Percentiles rank a stretch among this genome's conserved stretches.
Evolutionary conservation across 2,329 filamentous ascomycete species (phyloP).

Genomic region (Pyricularia grisea): DNA sequence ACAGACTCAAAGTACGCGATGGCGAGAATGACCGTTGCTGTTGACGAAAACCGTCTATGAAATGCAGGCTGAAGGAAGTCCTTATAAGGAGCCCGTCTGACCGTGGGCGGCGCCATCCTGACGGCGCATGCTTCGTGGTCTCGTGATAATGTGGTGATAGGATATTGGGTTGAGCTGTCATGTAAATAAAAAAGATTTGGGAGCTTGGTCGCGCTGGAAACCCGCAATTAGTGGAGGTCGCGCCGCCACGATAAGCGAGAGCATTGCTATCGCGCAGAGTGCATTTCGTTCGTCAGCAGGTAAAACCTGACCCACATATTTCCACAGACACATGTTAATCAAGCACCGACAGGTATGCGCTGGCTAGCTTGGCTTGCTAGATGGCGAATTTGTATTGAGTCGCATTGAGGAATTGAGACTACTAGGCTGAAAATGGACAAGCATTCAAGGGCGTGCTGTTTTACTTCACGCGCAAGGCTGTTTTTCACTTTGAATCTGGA

Average conservation of each 20-base stretch:
- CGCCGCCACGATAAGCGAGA: neutral
- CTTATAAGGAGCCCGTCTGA: constrained; percentile 60
- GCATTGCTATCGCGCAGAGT: neutral
- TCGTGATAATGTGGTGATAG: neutral
- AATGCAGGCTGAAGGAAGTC: constrained; percentile 85
- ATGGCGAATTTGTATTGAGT: no score
- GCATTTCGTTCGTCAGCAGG: neutral
- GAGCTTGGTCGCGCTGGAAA: constrained; percentile 4
- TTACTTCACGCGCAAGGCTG: no score
- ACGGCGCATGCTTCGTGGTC: constrained; percentile 26
- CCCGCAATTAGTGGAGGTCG: neutral
- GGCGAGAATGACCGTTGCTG: constrained; percentile 57
- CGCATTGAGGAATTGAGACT: no score
- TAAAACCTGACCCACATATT: neutral
- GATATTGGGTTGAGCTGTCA: neutral
- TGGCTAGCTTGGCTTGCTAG: neutral
- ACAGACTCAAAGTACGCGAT: constrained; percentile 68
- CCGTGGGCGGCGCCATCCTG: constrained; percentile 41
- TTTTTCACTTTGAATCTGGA: no score
- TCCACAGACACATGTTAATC: neutral
- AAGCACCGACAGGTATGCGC: neutral
- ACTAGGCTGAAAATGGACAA: no score
- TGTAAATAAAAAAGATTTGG: constrained; percentile 4
- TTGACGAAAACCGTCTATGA: constrained; percentile 77
- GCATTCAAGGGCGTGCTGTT: no score